phyloP scores from a whole-genome alignment of 1,284 basidiomycete genomes.

The Inonotus hispidus region DNA sequence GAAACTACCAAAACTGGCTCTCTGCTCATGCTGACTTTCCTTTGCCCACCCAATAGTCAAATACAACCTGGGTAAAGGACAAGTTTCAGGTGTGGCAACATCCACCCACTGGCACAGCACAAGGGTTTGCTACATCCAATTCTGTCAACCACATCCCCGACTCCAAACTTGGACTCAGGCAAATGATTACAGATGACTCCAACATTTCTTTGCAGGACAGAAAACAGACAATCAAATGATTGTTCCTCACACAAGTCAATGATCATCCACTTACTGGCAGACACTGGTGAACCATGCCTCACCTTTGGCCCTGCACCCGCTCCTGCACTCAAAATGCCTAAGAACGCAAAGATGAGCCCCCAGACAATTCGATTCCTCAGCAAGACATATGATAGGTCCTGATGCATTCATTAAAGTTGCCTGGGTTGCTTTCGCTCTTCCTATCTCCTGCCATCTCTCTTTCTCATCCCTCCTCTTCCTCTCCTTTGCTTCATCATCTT shows the following conservation, averaged over 20 bases:
- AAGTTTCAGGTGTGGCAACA: conserved; percentile 51
- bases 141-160: conserved; percentile 16
- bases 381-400: too few relatives aligned
- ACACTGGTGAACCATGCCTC: conserved; percentile 37
- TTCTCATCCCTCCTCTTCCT: too few relatives aligned
- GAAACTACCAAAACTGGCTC: neutral
- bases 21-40: neutral
- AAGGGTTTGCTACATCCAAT: conserved; percentile 38
- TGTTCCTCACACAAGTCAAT: conserved; percentile 49
- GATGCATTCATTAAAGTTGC: too few relatives aligned
- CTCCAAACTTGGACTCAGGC: conserved; percentile 21
- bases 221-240: conserved; percentile 18
- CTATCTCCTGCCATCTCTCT: too few relatives aligned
- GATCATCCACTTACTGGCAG: conserved; percentile 41
- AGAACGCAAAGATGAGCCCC: conserved; percentile 30
- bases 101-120: conserved; percentile 38
- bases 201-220: neutral
- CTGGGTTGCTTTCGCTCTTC: too few relatives aligned
- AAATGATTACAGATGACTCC: neutral
- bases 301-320: conserved; percentile 46
- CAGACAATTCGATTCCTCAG: conserved; percentile 38
- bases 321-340: conserved; percentile 30
- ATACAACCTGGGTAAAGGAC: conserved; percentile 51
- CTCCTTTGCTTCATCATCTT: too few relatives aligned
- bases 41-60: conserved; percentile 27